phyloP scores from a whole-genome alignment of 176 grass and related monocot genomes.

The Musa beccarii region DNA sequence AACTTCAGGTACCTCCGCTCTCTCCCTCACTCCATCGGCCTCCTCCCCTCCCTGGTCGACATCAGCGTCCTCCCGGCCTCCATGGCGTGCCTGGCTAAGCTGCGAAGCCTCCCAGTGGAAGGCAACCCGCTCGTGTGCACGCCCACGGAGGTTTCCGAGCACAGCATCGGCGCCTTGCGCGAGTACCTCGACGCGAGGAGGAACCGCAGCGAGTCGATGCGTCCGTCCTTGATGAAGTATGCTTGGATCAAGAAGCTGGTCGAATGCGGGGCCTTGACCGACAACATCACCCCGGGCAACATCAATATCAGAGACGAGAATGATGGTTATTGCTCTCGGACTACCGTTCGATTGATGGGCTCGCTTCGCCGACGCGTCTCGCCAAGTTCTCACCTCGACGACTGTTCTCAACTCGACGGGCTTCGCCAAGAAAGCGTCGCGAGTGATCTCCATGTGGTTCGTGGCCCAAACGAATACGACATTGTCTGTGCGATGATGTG shows the following conservation, averaged over 20 bases:
- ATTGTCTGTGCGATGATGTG: no score
- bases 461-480: no score
- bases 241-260: slow-evolving; percentile 9
- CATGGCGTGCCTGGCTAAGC: slow-evolving; percentile 16
- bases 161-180: slow-evolving; percentile 1
- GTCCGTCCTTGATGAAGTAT: neutral
- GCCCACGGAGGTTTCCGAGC: slow-evolving; percentile 17
- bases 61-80: slow-evolving; percentile 14
- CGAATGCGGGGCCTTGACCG: slow-evolving; percentile 3
- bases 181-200: slow-evolving; percentile 8
- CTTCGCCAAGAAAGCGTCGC: slow-evolving; percentile 25
- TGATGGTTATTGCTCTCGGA: slow-evolving; percentile 53
- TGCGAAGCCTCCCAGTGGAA: slow-evolving; percentile 7
- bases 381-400: slow-evolving; percentile 60
- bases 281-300: slow-evolving; percentile 38
- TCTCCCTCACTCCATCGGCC: slow-evolving; percentile 8
- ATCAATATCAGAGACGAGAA: slow-evolving; percentile 25
- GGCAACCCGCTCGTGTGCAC: slow-evolving; percentile 16
- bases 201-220: neutral
- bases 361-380: slow-evolving; percentile 55
- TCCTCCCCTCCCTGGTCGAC: slow-evolving; percentile 4
- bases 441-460: no score
- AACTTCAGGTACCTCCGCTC: slow-evolving; percentile 13
- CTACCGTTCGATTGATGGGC: slow-evolving; percentile 46
- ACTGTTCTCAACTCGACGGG: slow-evolving; percentile 50